Evolutionary conservation across 345 rosid genomes (phyloP).

Genomic region (Dipteronia dyeriana): DNA sequence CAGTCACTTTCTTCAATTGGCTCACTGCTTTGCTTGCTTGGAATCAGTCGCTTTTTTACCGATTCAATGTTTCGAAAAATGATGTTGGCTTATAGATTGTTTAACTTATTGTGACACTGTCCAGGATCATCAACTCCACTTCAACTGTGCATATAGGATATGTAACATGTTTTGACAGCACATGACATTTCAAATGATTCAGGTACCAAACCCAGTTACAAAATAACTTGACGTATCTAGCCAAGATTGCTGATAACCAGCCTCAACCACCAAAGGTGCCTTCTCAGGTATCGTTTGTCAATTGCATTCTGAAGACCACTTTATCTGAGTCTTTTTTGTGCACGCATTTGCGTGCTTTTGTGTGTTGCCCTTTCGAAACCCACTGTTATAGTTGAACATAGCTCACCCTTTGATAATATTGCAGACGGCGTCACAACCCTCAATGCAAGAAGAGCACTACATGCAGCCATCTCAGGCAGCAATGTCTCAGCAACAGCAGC

Average conservation of each 20-base stretch:
- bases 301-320: background rate
- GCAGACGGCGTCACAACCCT: slow-evolving; percentile 21
- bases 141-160: background rate
- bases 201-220: slow-evolving; percentile 45
- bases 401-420: background rate
- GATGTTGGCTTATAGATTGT: background rate
- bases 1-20: background rate
- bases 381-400: background rate
- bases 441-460: slow-evolving; percentile 31
- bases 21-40: background rate
- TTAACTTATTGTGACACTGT: background rate
- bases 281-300: slow-evolving; percentile 23
- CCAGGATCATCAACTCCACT: background rate
- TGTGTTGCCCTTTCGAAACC: background rate
- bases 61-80: background rate
- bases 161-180: background rate
- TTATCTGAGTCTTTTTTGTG: background rate
- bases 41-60: background rate
- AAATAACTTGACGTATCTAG: slow-evolving; percentile 41
- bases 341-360: background rate
- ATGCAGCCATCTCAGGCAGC: slow-evolving; percentile 29
- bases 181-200: slow-evolving; percentile 10
- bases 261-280: slow-evolving; percentile 26
- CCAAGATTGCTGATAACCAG: slow-evolving; percentile 42
- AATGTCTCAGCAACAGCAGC: slow-evolving; percentile 31